phyloP scores from a whole-genome alignment of 2,329 filamentous ascomycete genomes.

The Seiridium unicorne region DNA sequence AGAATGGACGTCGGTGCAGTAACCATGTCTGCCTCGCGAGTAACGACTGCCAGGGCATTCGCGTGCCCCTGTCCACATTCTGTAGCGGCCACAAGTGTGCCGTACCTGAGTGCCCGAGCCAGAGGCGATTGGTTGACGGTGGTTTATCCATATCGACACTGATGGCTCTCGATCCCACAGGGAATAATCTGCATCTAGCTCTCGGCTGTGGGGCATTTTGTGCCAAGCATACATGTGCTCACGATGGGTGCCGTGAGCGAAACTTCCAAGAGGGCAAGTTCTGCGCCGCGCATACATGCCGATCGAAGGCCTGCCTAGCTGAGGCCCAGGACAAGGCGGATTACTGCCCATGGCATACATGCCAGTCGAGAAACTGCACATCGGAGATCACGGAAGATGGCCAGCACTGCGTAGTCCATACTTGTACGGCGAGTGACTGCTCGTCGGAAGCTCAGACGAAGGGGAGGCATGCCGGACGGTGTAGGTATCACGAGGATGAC shows the following conservation, averaged over 20 bases:
- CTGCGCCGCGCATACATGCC: not conserved
- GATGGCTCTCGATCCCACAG: not conserved
- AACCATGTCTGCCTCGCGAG: not conserved
- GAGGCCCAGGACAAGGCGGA: not conserved
- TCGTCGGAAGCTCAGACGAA: not conserved
- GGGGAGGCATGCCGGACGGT: not conserved
- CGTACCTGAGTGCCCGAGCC: not conserved
- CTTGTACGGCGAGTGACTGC: not conserved
- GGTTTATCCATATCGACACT: not conserved
- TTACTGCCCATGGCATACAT: not conserved
- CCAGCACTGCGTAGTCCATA: not conserved
- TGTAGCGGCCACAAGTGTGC: constrained; percentile 1
- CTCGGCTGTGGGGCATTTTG: not conserved
- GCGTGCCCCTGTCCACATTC: not conserved
- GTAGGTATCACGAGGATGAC: not conserved
- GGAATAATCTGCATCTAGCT: not conserved
- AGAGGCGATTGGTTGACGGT: not conserved
- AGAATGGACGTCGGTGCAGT: not conserved
- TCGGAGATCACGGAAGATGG: not conserved
- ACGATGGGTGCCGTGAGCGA: not conserved
- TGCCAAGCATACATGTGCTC: not conserved
- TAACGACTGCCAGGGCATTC: not conserved
- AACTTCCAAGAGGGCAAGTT: not conserved
- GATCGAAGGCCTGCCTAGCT: not conserved
- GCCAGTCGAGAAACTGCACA: not conserved